A percentile compares a stretch with the other conserved stretches of the same genome.
Conservation (phyloP, 2,329 filamentous ascomycete species). For the Incumbomyces delicatus region DNA sequence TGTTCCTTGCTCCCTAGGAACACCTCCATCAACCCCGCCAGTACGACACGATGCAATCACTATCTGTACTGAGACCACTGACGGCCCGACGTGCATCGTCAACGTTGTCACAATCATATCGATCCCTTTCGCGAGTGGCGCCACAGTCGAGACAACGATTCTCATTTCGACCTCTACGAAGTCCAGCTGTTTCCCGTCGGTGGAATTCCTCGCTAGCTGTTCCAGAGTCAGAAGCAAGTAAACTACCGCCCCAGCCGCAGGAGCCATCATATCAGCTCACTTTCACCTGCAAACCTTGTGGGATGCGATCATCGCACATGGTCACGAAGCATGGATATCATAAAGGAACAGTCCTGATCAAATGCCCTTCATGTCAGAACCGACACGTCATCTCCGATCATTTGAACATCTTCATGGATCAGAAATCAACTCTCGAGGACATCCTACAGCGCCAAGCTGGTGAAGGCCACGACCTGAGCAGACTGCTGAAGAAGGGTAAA, state of each 20-base stretch:
- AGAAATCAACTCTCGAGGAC: conserved; percentile 34
- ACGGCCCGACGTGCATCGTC: neutral
- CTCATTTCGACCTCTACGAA: neutral
- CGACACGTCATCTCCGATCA: conserved; percentile 90
- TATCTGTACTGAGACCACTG: neutral
- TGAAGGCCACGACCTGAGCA: conserved; percentile 58
- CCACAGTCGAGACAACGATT: neutral
- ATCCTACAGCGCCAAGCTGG: conserved; percentile 26
- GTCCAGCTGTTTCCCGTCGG: neutral
- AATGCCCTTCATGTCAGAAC: conserved; percentile 76
- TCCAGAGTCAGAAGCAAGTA: conserved; percentile 8
- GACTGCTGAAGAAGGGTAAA: conserved; percentile 55
- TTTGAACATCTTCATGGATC: conserved; percentile 50
- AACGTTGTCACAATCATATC: conserved; percentile 16
- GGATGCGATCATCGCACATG: conserved; percentile 66
- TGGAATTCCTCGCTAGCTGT: conserved; percentile 15
- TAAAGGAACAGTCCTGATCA: conserved; percentile 76
- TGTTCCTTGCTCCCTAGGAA: too few species aligned
- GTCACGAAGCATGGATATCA: conserved; percentile 95
- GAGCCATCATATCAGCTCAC: conserved; percentile 64
- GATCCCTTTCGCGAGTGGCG: neutral
- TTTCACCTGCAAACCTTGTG: conserved; percentile 88
- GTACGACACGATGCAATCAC: neutral
- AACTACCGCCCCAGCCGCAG: conserved; percentile 9
- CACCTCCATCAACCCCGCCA: neutral